Base-by-base conservation (phyloP, 768 basidiomycete genomes). In the Sutorius australiensis region DNA sequence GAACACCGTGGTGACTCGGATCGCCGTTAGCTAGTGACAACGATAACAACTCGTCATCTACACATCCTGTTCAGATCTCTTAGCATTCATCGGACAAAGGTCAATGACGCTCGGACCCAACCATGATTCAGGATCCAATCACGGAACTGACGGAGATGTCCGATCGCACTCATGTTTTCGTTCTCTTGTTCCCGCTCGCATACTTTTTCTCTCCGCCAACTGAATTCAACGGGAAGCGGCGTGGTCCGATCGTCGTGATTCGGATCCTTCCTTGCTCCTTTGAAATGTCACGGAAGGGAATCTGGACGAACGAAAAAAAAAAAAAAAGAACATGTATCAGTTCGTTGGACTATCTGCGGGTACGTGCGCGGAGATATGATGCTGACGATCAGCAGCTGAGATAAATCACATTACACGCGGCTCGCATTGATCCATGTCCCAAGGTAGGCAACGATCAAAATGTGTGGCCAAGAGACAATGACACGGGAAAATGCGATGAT, bases 391-490 rank as follows among this genome's bases (percentile, higher is more conserved):
- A 30, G 46, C 44, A 42, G 10, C 36, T 36, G 39, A 24, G 41
- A 41, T 42, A 27, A 38, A 47, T 49, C 39, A 54, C 48, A 52
- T 32, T 42, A 54, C 48, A 52, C 34, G 51, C 46, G 24, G 43
- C 36, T 47, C 38, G 41, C n/a, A 50, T 34, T 50, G 61, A 66
- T 58, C 55, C 61, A 55, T 51, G 61, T 57, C 56, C 57, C 55
- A 54, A 21, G 42, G 53, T 47, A 39, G 19, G 50, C 11, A 42
- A 43, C 33, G 30, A 40, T 40, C 48, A 41, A 37, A 32, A 28
- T 24, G 16, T 46, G 34, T 24, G 30, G 34, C 36, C 27, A 16
- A 30, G 28, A 38, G 45, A 40, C 48, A 42, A 30, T 21, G 33
- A 37, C 12, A 30, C 31, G 38, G 36, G 40, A 50, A 31, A 50